Conservation (phyloP, 768 basidiomycete genomes). For the Rubroboletus pulcherrimus region DNA sequence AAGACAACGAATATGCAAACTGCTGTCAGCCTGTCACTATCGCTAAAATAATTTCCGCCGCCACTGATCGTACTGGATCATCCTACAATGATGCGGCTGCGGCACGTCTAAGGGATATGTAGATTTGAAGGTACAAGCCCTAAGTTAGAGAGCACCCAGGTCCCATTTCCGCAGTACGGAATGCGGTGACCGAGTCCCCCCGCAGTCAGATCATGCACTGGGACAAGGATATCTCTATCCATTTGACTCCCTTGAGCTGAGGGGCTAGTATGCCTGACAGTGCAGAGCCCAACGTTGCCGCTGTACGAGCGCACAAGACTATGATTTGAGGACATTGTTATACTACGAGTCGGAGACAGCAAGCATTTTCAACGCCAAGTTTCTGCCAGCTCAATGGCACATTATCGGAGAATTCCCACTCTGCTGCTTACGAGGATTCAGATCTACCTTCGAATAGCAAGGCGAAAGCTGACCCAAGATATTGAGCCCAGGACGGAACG, state of each 20-base stretch:
- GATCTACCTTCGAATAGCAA: not conserved
- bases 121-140: too few relatives aligned
- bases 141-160: too few relatives aligned
- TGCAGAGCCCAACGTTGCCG: not conserved
- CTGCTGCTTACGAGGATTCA: too few relatives aligned
- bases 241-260: not conserved
- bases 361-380: not conserved
- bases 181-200: not conserved
- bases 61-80: too few relatives aligned
- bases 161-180: not conserved
- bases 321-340: not conserved
- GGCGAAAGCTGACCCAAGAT: not conserved
- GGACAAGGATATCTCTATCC: not conserved
- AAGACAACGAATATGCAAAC: too few relatives aligned
- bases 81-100: not conserved
- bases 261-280: not conserved
- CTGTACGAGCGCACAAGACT: not conserved
- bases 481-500: not conserved
- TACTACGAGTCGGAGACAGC: not conserved
- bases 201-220: not conserved
- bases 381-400: not conserved
- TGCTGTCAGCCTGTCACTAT: too few relatives aligned
- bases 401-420: not conserved
- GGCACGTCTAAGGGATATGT: not conserved
- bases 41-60: not conserved